These are phyloP conservation scores for Scheffersomyces stipitis DNA, from an alignment of 805 yeast species.

Conservation along the genomic window DNA sequence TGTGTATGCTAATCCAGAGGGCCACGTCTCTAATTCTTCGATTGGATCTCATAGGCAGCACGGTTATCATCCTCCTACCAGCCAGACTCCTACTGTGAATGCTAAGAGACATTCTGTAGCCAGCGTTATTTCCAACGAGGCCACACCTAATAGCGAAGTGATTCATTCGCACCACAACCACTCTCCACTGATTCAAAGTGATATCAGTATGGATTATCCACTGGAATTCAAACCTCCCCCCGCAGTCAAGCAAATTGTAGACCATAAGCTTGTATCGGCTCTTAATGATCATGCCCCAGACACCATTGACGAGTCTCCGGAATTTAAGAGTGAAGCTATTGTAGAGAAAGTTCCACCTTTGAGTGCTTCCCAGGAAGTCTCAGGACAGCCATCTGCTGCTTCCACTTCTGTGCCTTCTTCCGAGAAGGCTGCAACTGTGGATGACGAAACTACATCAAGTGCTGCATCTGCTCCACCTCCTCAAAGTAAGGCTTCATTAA, in stretches of 20 bases:
- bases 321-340: background rate
- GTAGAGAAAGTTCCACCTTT: too few species aligned
- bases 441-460: background rate
- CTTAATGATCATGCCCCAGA: constrained; percentile 1
- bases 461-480: constrained; percentile 14
- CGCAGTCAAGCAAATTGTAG: constrained; percentile 1
- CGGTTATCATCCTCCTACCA: constrained; percentile 3
- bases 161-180: constrained; percentile 15
- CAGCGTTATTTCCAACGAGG: constrained; percentile 19
- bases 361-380: background rate
- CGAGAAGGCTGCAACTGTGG: background rate
- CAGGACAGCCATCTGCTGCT: background rate
- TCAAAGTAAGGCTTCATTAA: constrained; percentile 6
- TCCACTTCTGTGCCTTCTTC: background rate
- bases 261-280: background rate
- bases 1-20: constrained; percentile 8
- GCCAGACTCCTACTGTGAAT: constrained; percentile 1
- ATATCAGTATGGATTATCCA: constrained; percentile 31
- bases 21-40: constrained; percentile 19
- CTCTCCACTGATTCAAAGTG: constrained; percentile 33
- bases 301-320: constrained; percentile 15
- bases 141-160: constrained; percentile 12
- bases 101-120: constrained; percentile 21
- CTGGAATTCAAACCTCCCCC: constrained; percentile 24
- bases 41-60: constrained; percentile 12